phyloP scores from a whole-genome alignment of 768 basidiomycete species.

The Amylocystis lapponica region DNA sequence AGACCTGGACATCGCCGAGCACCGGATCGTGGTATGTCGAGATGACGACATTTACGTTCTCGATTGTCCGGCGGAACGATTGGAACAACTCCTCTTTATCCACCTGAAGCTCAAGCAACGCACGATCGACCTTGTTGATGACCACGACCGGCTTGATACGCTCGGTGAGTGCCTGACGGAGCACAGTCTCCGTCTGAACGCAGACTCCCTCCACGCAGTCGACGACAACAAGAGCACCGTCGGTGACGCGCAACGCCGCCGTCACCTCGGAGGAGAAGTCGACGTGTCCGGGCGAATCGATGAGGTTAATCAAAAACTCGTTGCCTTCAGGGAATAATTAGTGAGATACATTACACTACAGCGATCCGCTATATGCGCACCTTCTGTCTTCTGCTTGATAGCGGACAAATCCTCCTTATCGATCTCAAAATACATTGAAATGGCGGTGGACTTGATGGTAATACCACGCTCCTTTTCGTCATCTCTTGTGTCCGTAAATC shows the following conservation, averaged over 20 bases:
- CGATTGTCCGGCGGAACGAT: constrained; percentile 95
- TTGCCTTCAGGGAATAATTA: constrained; percentile 43
- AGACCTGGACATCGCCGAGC: constrained; percentile 98
- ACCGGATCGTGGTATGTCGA: constrained; percentile 92
- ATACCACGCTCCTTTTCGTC: constrained; percentile 99
- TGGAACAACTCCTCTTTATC: constrained; percentile 96
- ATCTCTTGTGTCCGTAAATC: constrained; percentile 94
- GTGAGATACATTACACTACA: constrained; percentile 6
- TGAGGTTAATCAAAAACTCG: constrained; percentile 99
- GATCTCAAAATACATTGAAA: constrained; percentile 99
- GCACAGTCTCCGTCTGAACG: constrained; percentile 98
- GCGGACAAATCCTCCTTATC: constrained; percentile 78
- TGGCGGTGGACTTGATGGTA: constrained; percentile 99
- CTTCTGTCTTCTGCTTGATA: constrained; percentile 93
- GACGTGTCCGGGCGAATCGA: constrained; percentile 99
- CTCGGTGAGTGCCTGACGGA: constrained; percentile 94
- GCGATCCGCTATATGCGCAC: constrained; percentile 35
- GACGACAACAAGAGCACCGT: constrained; percentile 98
- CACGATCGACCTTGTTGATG: constrained; percentile 99
- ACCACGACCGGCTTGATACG: constrained; percentile 99
- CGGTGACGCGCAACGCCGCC: constrained; percentile 98
- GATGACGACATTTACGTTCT: constrained; percentile 97
- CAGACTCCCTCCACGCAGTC: constrained; percentile 99
- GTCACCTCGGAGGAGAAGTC: constrained; percentile 99
- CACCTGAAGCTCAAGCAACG: constrained; percentile 96